phyloP scores from a whole-genome alignment of 2,329 filamentous ascomycete genomes.

The Cordyceps tenuipes region DNA sequence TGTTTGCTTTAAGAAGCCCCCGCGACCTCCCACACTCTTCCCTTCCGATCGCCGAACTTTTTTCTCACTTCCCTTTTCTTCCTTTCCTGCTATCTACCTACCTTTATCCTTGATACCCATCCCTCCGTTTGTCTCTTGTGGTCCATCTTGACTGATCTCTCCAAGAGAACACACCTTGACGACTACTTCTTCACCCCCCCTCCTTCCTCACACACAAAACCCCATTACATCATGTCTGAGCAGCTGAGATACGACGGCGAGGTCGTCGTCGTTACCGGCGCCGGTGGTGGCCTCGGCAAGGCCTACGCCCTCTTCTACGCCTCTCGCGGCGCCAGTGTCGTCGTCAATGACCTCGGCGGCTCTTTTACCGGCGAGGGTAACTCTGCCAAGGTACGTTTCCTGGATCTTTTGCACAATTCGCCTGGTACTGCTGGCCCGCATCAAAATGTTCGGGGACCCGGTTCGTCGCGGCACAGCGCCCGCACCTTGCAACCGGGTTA shows the following conservation, averaged over 20 bases:
- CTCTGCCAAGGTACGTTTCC: constrained; percentile 63
- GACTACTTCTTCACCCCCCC: neutral
- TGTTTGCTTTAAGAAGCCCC: constrained; percentile 8
- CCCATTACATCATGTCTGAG: constrained; percentile 43
- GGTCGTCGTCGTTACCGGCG: constrained; percentile 75
- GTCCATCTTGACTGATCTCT: neutral
- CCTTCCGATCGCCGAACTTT: neutral
- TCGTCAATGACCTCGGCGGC: constrained; percentile 92
- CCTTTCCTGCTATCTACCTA: neutral
- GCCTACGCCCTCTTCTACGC: constrained; percentile 86
- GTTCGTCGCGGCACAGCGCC: neutral
- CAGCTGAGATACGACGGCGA: constrained; percentile 77
- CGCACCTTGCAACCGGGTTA: neutral
- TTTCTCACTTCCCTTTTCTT: neutral
- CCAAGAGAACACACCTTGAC: neutral
- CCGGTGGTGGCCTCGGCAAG: constrained; percentile 70
- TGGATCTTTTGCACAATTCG: neutral
- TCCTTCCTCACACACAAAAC: constrained; percentile 13
- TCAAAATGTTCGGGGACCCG: neutral
- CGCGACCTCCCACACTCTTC: neutral
- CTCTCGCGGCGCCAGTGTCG: constrained; percentile 83
- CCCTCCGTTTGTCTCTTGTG: constrained; percentile 2
- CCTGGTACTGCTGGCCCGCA: neutral
- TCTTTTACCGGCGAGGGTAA: constrained; percentile 90
- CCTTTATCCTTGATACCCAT: constrained; percentile 6